Evolutionary conservation across 129 eudicot genomes (phyloP).

Genomic region (Centrapalus pauciflorus): DNA sequence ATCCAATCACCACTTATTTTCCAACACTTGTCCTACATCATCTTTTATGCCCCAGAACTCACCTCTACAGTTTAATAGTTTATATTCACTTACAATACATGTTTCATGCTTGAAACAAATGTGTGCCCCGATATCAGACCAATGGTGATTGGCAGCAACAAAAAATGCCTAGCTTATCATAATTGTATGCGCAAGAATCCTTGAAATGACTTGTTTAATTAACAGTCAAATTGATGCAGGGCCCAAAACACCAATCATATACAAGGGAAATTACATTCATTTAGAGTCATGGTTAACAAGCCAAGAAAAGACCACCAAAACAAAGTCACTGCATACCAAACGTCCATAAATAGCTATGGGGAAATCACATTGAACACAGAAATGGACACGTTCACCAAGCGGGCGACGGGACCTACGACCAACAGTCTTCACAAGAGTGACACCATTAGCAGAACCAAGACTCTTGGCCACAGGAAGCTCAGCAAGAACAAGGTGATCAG

Average conservation of each 20-base stretch:
- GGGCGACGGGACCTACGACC: constrained; percentile 88
- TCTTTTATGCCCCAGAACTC: not conserved
- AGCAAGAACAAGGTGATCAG: constrained; percentile 85
- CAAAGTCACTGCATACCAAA: constrained; percentile 45
- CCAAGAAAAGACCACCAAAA: not conserved
- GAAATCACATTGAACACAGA: constrained; percentile 87
- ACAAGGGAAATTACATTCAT: not conserved
- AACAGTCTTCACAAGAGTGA: constrained; percentile 55
- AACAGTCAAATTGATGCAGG: not conserved
- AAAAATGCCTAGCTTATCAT: not conserved
- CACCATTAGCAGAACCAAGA: constrained; percentile 56
- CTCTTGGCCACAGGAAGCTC: constrained; percentile 96
- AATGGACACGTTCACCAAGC: constrained; percentile 80
- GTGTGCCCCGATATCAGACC: not conserved
- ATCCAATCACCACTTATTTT: not conserved
- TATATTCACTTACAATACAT: not conserved
- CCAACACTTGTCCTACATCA: not conserved
- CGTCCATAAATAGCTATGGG: constrained; percentile 93
- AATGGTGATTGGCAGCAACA: not conserved
- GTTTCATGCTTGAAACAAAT: not conserved
- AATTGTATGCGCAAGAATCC: not conserved
- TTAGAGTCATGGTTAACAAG: not conserved
- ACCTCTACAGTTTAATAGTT: not conserved
- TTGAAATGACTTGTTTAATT: not conserved
- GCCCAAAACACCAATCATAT: not conserved